Evolutionary conservation across 345 rosid species (phyloP).

Genomic region (Ceriops tagal): DNA sequence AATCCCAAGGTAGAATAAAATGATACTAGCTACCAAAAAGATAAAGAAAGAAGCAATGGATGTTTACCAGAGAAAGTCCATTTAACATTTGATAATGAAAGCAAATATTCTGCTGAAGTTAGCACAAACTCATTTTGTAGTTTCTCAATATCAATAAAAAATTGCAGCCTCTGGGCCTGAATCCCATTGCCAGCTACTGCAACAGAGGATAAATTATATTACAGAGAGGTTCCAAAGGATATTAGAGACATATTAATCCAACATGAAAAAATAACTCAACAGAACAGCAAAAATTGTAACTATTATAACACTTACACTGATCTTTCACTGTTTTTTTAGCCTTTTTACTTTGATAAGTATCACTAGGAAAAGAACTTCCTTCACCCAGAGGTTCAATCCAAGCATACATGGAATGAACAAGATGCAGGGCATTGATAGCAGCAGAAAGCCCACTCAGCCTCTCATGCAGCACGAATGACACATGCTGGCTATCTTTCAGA

Average conservation of each 20-base stretch:
- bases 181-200: constrained; percentile 41
- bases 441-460: constrained; percentile 88
- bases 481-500: constrained; percentile 53
- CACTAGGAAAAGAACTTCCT: constrained; percentile 33
- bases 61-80: constrained; percentile 66
- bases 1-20: background rate
- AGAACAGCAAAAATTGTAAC: background rate
- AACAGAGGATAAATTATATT: constrained; percentile 5
- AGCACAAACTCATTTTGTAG: constrained; percentile 77
- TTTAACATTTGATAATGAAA: constrained; percentile 57
- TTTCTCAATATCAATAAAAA: constrained; percentile 56
- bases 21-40: background rate
- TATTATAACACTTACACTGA: constrained; percentile 42
- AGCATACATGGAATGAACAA: constrained; percentile 75
- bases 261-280: background rate
- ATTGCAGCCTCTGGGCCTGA: constrained; percentile 39
- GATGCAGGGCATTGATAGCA: constrained; percentile 81
- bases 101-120: constrained; percentile 77
- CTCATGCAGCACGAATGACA: constrained; percentile 60
- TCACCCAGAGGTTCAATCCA: constrained; percentile 74
- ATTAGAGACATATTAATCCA: background rate
- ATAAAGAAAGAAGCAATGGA: background rate
- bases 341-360: constrained; percentile 66
- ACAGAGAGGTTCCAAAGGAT: background rate
- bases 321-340: constrained; percentile 51